Evolutionary conservation across 495 filamentous ascomycete species (phyloP).

Genomic region (Hamigera avellanea): DNA sequence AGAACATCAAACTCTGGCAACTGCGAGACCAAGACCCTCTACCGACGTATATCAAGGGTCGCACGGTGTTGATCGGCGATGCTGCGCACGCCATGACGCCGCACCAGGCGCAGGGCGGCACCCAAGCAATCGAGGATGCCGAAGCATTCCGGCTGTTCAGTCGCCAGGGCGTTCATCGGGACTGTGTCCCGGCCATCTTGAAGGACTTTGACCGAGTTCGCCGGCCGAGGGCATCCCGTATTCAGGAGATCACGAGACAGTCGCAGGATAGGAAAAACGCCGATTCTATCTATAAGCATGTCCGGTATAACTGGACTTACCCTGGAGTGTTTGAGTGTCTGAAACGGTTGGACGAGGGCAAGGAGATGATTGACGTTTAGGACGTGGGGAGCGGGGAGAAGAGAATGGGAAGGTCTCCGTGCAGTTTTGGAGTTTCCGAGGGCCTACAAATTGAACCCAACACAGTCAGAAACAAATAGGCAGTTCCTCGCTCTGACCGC

Average conservation of each 20-base stretch:
- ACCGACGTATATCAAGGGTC: conserved; percentile 15
- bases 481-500: too few relatives aligned
- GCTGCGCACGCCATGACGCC: conserved; percentile 33
- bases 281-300: not conserved
- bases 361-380: conserved; percentile 16
- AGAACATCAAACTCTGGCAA: conserved; percentile 4
- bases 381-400: too few relatives aligned
- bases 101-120: conserved; percentile 24
- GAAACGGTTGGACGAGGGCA: not conserved
- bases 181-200: not conserved
- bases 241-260: conserved; percentile 1
- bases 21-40: conserved; percentile 8
- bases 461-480: too few relatives aligned
- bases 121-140: conserved; percentile 27
- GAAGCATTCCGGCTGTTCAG: conserved; percentile 13
- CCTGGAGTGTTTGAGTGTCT: not conserved
- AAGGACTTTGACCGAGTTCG: conserved; percentile 10
- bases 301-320: not conserved
- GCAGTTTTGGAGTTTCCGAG: too few relatives aligned
- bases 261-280: not conserved
- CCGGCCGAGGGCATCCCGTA: conserved; percentile 8
- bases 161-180: not conserved
- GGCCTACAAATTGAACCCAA: too few relatives aligned
- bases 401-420: too few relatives aligned
- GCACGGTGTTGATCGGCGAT: conserved; percentile 29